Conservation (phyloP, 305 asterid genomes). For the Withania somnifera region DNA sequence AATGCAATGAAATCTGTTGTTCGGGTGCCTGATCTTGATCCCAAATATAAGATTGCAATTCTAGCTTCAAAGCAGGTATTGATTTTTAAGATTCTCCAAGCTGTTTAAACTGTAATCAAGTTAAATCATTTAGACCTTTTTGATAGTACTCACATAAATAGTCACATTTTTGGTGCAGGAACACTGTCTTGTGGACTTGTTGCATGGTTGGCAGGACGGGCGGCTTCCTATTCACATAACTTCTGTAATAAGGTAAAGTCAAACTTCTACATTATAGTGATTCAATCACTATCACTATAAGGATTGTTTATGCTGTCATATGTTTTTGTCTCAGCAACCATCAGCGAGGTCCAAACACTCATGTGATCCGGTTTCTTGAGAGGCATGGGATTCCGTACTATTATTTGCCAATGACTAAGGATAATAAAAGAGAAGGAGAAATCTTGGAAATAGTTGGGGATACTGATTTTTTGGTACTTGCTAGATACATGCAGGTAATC, state of each 20-base stretch:
- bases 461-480: slow-evolving; percentile 85
- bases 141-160: slow-evolving; percentile 1
- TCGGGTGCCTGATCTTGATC: slow-evolving; percentile 62
- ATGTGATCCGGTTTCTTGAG: slow-evolving; percentile 76
- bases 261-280: not conserved
- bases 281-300: not conserved
- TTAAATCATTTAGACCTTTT: not conserved
- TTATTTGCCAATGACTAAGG: slow-evolving; percentile 28
- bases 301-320: not conserved
- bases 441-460: slow-evolving; percentile 61
- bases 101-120: not conserved
- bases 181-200: slow-evolving; percentile 82
- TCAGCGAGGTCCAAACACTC: slow-evolving; percentile 69
- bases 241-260: slow-evolving; percentile 59
- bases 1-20: slow-evolving; percentile 66
- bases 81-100: not conserved
- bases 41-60: slow-evolving; percentile 58
- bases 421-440: slow-evolving; percentile 49
- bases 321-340: slow-evolving; percentile 54
- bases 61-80: slow-evolving; percentile 85
- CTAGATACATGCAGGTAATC: slow-evolving; percentile 95
- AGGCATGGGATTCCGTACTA: slow-evolving; percentile 83
- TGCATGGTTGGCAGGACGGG: slow-evolving; percentile 86
- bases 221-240: slow-evolving; percentile 71
- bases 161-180: slow-evolving; percentile 35